These are phyloP conservation scores for Athelia sp. DNA, from an alignment of 1,284 basidiomycete genomes.

Conservation along the genomic window DNA sequence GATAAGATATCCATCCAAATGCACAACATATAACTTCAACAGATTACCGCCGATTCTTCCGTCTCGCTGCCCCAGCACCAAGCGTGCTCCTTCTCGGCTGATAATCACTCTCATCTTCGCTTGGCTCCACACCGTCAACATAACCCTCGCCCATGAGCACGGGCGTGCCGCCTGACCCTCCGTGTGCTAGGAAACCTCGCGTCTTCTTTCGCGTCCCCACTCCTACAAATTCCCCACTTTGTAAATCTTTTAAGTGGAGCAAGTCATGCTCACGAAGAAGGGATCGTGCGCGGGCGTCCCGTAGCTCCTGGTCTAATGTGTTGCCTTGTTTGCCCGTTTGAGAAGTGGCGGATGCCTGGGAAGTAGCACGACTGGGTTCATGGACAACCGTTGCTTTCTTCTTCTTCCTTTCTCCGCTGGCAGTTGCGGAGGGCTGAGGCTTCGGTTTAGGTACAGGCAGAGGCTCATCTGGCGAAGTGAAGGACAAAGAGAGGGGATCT, in stretches of 20 bases:
- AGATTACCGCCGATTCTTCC: slow-evolving; percentile 9
- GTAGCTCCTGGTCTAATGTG: slow-evolving; percentile 65
- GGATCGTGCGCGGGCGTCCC: slow-evolving; percentile 33
- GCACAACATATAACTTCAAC: slow-evolving; percentile 5
- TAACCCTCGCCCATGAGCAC: slow-evolving; percentile 67
- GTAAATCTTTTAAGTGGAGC: slow-evolving; percentile 26
- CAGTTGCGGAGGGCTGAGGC: not conserved
- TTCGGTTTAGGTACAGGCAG: not conserved
- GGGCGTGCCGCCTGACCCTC: slow-evolving; percentile 62
- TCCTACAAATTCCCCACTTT: slow-evolving; percentile 44
- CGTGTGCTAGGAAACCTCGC: slow-evolving; percentile 63
- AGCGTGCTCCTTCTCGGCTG: slow-evolving; percentile 7
- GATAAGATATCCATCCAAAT: not conserved
- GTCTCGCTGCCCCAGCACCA: not conserved
- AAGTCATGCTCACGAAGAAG: slow-evolving; percentile 10
- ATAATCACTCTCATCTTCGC: slow-evolving; percentile 18
- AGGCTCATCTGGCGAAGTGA: slow-evolving; percentile 4
- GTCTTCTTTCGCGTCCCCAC: slow-evolving; percentile 48
- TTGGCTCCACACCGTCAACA: slow-evolving; percentile 41
- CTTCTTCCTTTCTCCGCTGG: not conserved
- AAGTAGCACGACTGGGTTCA: not conserved
- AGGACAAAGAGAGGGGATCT: slow-evolving; percentile 17
- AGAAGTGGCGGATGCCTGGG: not conserved
- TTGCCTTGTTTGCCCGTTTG: not conserved
- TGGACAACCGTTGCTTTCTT: not conserved